Base-by-base conservation (phyloP, 169 alveolate species). In the Plasmodium fragile region DNA sequence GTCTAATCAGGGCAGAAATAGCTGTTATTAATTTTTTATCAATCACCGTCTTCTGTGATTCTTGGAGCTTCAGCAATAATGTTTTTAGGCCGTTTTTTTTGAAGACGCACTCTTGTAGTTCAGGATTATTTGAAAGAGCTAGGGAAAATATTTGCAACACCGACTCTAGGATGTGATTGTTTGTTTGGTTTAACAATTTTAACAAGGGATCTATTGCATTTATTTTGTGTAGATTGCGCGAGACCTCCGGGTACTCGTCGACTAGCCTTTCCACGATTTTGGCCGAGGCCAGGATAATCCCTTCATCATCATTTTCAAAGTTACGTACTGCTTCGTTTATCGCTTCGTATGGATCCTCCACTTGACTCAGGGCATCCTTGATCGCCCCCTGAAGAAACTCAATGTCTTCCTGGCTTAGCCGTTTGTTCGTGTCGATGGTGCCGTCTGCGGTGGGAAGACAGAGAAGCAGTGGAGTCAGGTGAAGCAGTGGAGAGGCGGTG, bases 301-400 rank as follows among this genome's bases (percentile, higher is more conserved):
- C 94, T 78, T 89, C 94, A 78, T 89, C 94, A 28, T 65, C 81
- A 43, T 43, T 65, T 89, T 89, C 90, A 78, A 89, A 89, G 32
- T 89, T 89, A 6, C 59, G 53, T 5, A 89, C 94, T 59, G 94
- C 94, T 53, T 89, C 94, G 71, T 80, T 70, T 79, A 89, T 89
- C 25, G 94, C 94, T 89, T 89, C 94, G 72, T 89, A 89, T 13
- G 94, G 94, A 41, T 89, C 94, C 81, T 89, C 94, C 71, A 89
- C 82, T 89, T 89, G 87, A 36, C 94, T 89, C 45, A 89, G 81
- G 8, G 91, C 87, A 1, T 89, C 94, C 71, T 89, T 89, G 79
- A 89, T 89, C 49, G 94, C 94, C 18, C 94, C 94, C 72, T 89
- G 94, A n/a, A 89, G 81, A 72, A 89, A 89, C 52, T 89, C 94